Base-by-base conservation (phyloP, 1,139 yeast species). In the Zygosaccharomyces pseudobailii region DNA sequence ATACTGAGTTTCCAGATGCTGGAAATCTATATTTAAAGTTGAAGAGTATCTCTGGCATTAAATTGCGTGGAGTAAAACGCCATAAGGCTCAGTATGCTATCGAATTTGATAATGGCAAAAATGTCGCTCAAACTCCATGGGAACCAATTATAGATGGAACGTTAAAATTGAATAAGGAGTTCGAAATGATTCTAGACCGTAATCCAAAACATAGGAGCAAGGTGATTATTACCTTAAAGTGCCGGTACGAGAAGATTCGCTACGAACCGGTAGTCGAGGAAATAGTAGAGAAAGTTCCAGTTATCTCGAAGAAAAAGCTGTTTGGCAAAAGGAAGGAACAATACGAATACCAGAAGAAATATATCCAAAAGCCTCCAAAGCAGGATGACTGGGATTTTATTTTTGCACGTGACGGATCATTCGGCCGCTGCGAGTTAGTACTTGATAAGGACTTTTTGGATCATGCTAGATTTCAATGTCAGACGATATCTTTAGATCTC, bases 61-160 rank as follows among this genome's bases (percentile, higher is more conserved):
- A 70, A 7, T 67, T 89, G 46, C 86, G 89, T 0, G 78, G 80
- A 42, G 66, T 81, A 46, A 67, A 67, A 20, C 62, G 65, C 4
- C 82, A 82, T 50, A 71, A 79, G 33, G 90, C 90, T 1, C 75
- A 76, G 46, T 82, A 87, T 66, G 78, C 81, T 40, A 62, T 89
- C 38, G 81, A 88, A 6, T 72, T 92, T 55, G 97, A 92, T 65
- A 92, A 92, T 65, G 96, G 97, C 2, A 81, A 84, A 34, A 96
- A 92, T 62, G 81, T 92, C 49, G 80, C 89, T 41, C 80, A 83
- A 38, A 90, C 97, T 0, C 83, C 87, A 27, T 79, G 78, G 59
- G 74, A 80, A 55, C 66, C 70, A 5, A 61, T 87, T 48, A 67
- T 70, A 3, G 61, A 70, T 9, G 66, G 65, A 34, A 67, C 69